Evolutionary conservation across 1,139 yeast genomes (phyloP), one percentile per base, ranked within the genome.

Genomic region (Candida glucosophila): DNA sequence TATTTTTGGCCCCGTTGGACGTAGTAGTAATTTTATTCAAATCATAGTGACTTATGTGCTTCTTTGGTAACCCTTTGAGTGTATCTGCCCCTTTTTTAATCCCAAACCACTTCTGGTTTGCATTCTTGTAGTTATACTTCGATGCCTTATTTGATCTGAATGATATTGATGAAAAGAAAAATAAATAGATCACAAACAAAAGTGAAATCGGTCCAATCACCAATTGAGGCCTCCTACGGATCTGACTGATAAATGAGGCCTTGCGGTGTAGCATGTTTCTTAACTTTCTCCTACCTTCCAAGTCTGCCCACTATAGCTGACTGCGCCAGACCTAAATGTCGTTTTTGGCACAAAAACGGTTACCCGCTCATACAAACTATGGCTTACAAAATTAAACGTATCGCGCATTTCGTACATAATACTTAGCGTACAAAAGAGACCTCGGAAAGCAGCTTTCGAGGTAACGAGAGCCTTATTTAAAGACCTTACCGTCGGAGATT

Each of bases 21-120:
- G 88, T 71, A 5, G 88, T 67, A 19, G 76, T 73, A 38, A 88
- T 59, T 42, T 69, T 68, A 55, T 88, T 86, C 59, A 88, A 67
- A 51, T 85, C 85, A 49, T 80, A 85, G 47, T 83, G 92, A 24
- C 81, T 71, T 40, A 86, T 82, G 47, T 81, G 90, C 43, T 81
- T 81, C 37, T 78, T 79, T 15, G 85, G 82, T 28, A 73, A 52
- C 47, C 73, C 72, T 41, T 68, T 57, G 39, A 83, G 75, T 33
- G 73, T 63, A 22, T 71, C 67, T 29, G 57, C 40, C 43, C 60
- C 66, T 55, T 67, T 42, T 42, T 55, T 44, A 31, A 53, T 58
- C 24, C 54, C 58, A 32, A 70, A 66, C 61, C 73, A 66, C 5
- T 73, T 59, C 43, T 62, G 57, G 30, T 57, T 46, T 40, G 61